phyloP scores from a whole-genome alignment of 2,329 filamentous ascomycete species.

The Cordyceps cicadae region DNA sequence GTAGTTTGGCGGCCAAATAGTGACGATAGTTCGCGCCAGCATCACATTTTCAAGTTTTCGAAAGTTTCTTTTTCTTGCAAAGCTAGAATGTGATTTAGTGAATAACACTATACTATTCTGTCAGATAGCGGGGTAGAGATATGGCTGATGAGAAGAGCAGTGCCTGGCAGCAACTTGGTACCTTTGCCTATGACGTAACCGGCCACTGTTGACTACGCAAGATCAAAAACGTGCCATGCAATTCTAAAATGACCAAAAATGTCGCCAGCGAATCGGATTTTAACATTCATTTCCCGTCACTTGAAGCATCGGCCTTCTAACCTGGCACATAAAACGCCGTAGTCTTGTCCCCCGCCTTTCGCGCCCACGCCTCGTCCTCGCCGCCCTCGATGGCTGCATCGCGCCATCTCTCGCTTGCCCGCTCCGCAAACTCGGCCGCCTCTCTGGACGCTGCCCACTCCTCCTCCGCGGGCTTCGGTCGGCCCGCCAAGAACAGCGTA shows the following conservation, averaged over 20 bases:
- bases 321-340: slow-evolving; percentile 4
- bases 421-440: not conserved
- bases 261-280: not conserved
- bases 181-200: too few relatives aligned
- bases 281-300: not conserved
- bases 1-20: not conserved
- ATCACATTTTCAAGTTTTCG: too few relatives aligned
- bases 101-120: too few relatives aligned
- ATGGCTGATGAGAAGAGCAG: too few relatives aligned
- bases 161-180: too few relatives aligned
- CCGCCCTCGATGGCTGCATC: not conserved
- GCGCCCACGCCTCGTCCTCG: not conserved
- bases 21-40: too few relatives aligned
- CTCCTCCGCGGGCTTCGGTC: not conserved
- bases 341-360: not conserved
- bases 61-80: too few relatives aligned
- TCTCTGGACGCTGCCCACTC: not conserved
- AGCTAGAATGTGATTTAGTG: too few relatives aligned
- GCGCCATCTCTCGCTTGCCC: not conserved
- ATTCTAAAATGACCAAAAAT: not conserved
- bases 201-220: too few relatives aligned
- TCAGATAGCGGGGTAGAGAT: too few relatives aligned
- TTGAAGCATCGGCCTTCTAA: not conserved
- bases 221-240: too few relatives aligned
- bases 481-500: not conserved